Evolutionary conservation across 208 protist species (phyloP).

Genomic region (Leishmania amazonensis): DNA sequence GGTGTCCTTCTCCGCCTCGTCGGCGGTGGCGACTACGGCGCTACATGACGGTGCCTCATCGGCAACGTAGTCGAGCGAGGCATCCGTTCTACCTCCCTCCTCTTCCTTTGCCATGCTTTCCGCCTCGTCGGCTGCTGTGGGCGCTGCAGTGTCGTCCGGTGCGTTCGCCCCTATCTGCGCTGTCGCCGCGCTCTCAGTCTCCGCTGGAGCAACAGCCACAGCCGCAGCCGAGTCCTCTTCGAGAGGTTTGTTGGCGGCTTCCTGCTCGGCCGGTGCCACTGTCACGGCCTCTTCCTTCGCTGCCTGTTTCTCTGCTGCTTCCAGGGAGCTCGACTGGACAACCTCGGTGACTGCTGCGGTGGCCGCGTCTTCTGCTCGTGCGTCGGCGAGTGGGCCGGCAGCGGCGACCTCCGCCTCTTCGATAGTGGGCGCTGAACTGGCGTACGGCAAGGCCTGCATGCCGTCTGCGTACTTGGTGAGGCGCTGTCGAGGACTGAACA

Average conservation of each 20-base stretch:
- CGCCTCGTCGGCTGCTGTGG: neutral
- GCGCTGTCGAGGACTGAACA: conserved; percentile 23
- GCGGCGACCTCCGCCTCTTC: neutral
- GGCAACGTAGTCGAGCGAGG: conserved; percentile 1
- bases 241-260: neutral
- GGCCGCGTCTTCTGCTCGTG: neutral
- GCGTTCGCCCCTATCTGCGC: neutral
- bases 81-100: neutral
- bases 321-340: neutral
- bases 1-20: neutral
- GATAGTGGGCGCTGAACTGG: neutral
- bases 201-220: too few relatives aligned
- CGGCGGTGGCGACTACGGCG: neutral
- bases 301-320: neutral
- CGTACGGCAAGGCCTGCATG: conserved; percentile 13
- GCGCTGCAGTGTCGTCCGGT: neutral
- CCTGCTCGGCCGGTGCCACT: neutral
- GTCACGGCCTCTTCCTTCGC: neutral
- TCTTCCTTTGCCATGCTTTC: too few relatives aligned
- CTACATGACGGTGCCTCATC: neutral
- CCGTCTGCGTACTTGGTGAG: conserved; percentile 32
- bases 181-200: neutral
- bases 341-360: neutral
- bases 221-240: neutral
- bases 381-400: neutral